Conservation (phyloP, 768 basidiomycete species). For the Gloeopeniophorella convolvens region DNA sequence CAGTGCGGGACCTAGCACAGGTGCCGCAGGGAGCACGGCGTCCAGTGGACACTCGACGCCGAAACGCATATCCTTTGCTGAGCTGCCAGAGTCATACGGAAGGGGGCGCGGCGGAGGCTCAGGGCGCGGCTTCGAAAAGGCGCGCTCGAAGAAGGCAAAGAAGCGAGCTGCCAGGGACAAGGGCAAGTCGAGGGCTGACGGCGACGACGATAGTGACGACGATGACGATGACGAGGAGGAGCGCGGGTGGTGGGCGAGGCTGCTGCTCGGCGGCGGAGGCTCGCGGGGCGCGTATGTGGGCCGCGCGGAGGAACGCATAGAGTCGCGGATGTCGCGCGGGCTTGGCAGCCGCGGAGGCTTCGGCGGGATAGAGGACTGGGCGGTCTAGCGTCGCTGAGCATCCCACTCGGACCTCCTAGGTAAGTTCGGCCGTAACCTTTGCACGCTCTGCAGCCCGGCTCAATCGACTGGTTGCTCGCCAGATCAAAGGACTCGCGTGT, state of each 20-base stretch:
- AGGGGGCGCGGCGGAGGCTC: conserved; percentile 18
- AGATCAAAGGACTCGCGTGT: too few relatives aligned
- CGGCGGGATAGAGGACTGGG: conserved; percentile 52
- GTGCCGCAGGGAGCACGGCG: conserved; percentile 32
- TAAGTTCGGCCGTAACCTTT: too few relatives aligned
- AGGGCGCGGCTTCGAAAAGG: conserved; percentile 18
- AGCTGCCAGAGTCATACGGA: conserved; percentile 59
- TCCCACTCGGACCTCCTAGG: too few relatives aligned
- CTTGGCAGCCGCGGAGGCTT: conserved; percentile 29
- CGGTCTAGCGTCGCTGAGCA: conserved; percentile 11
- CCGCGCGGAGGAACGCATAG: conserved; percentile 45
- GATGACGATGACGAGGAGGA: conserved; percentile 9
- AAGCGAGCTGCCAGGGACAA: conserved; percentile 29
- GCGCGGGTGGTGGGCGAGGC: conserved; percentile 27
- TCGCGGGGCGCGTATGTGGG: conserved; percentile 25
- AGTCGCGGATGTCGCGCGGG: conserved; percentile 28
- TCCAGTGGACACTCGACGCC: conserved; percentile 52
- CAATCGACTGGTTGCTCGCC: too few relatives aligned
- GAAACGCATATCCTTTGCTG: conserved; percentile 74
- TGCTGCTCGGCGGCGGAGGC: conserved; percentile 26
- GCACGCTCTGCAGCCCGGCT: too few relatives aligned
- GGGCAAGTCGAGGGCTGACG: conserved; percentile 24
- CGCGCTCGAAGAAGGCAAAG: conserved; percentile 20
- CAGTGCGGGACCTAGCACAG: conserved; percentile 18
- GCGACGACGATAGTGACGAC: conserved; percentile 21